Base-by-base conservation (phyloP, 2,329 filamentous ascomycete species). In the Colletotrichum shisoi region DNA sequence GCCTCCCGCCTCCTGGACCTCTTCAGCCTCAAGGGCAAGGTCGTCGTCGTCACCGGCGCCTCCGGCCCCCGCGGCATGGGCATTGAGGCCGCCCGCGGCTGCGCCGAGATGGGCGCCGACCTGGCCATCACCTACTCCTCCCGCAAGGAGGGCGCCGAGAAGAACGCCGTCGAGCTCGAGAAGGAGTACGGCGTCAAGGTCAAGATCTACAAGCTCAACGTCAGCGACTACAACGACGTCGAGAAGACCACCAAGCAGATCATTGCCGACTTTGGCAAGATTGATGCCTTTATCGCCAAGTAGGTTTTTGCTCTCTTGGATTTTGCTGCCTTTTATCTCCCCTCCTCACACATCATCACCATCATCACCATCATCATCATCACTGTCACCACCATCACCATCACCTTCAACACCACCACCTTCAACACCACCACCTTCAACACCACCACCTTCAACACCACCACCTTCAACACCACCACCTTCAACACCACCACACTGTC, bases 211-310 rank as follows among this genome's bases (percentile, higher is more conserved):
- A 81, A 86, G 77, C 82, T 86, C 70, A 83, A 89, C 73, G 79
- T 87, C n/a, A 82, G 80, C 62, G 80, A 86, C 67, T 85, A 81
- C 71, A 72, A 77, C 15, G 78, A 82, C 11, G 82, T 88, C 62
- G 79, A 87, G 74, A 75, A 79, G 52, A 81, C 86, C 71, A 80
- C 88, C 63, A 79, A 81, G 63, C 86, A 93, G 40, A 88, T 93
- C 70, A 84, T 90, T 75, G 80, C 82, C 71, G 91, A 94, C 74
- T 94, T 93, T 75, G 88, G 89, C 73, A 86, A 87, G 56, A 86
- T 93, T 65, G 90, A 93, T 71, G 85, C 89, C 69, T 92, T 93
- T 72, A 85, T 93, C 61, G 90, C 91, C 73, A 93, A 93, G 77
- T 89, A 85, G 46, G 89, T 86, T 42, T 12, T 19, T 15, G 12